A percentile compares a stretch with the other conserved stretches of the same genome.
Conservation (phyloP, 1,284 basidiomycete genomes). For the Moesziomyces antarcticus region DNA sequence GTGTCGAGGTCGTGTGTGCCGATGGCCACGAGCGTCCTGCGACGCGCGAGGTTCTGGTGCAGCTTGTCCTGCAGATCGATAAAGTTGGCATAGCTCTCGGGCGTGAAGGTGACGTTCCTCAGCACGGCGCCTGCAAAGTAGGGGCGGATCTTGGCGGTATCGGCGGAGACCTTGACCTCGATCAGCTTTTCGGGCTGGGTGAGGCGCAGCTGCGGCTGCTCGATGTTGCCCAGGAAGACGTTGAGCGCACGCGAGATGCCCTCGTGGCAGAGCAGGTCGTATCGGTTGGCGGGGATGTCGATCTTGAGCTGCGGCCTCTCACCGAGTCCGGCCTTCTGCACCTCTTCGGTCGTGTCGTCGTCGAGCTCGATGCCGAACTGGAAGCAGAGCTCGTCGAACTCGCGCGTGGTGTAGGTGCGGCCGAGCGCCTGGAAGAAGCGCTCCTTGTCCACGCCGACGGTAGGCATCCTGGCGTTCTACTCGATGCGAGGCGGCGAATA, state of each 20-base stretch:
- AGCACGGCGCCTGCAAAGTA: conserved; percentile 91
- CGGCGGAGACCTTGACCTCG: conserved; percentile 48
- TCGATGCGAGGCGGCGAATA: background rate
- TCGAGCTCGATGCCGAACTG: conserved; percentile 98
- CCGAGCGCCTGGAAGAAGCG: conserved; percentile 91
- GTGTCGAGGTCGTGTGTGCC: conserved; percentile 98
- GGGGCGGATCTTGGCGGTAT: conserved; percentile 77
- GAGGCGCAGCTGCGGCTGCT: conserved; percentile 71
- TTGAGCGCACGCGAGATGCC: conserved; percentile 89
- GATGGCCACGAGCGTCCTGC: conserved; percentile 91
- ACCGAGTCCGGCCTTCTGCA: conserved; percentile 78
- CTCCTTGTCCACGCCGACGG: conserved; percentile 92
- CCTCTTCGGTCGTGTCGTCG: conserved; percentile 94
- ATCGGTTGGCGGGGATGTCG: conserved; percentile 95
- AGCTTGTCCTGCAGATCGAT: conserved; percentile 97
- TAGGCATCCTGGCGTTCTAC: conserved; percentile 78
- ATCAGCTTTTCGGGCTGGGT: conserved; percentile 50
- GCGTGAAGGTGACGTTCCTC: conserved; percentile 86
- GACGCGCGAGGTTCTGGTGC: conserved; percentile 92
- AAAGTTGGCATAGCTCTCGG: conserved; percentile 91
- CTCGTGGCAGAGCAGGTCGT: conserved; percentile 96
- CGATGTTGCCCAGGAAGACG: conserved; percentile 82
- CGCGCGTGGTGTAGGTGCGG: conserved; percentile 78
- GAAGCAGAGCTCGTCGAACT: conserved; percentile 95
- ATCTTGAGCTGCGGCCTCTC: conserved; percentile 96